Evolutionary conservation across 768 basidiomycete species (phyloP).

Genomic region (Mycena amicta): DNA sequence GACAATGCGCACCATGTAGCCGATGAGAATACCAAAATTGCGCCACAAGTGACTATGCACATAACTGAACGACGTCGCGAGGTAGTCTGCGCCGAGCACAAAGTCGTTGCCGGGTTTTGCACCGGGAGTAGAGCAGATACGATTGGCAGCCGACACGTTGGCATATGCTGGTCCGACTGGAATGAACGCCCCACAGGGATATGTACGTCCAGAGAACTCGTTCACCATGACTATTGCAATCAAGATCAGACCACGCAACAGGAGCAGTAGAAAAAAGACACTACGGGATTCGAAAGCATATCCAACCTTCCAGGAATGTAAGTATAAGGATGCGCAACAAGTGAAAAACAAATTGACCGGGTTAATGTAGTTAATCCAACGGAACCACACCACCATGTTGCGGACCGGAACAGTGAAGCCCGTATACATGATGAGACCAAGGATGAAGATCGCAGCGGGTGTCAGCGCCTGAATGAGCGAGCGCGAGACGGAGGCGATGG

Average conservation of each 20-base stretch:
- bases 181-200: conserved; percentile 35
- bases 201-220: conserved; percentile 47
- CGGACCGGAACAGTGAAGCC: conserved; percentile 40
- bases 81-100: conserved; percentile 47
- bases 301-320: too few species aligned
- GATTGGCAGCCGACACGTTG: conserved; percentile 35
- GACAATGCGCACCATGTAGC: not conserved
- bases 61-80: conserved; percentile 34
- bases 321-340: too few species aligned
- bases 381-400: conserved; percentile 30
- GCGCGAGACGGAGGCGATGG: conserved; percentile 36
- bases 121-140: conserved; percentile 46
- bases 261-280: not conserved
- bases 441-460: conserved; percentile 33
- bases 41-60: conserved; percentile 35
- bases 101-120: conserved; percentile 39
- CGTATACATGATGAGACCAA: conserved; percentile 44
- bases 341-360: too few species aligned
- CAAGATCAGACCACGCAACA: too few species aligned
- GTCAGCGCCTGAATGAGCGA: conserved; percentile 36
- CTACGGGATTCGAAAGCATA: conserved; percentile 43
- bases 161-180: conserved; percentile 38
- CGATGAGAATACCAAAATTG: conserved; percentile 48
- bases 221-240: conserved; percentile 48
- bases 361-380: conserved; percentile 44